A percentile compares a stretch with the other conserved stretches of the same genome.
Evolutionary conservation across 1,284 basidiomycete species (phyloP).

Genomic region (Salmacisia buchloeana): DNA sequence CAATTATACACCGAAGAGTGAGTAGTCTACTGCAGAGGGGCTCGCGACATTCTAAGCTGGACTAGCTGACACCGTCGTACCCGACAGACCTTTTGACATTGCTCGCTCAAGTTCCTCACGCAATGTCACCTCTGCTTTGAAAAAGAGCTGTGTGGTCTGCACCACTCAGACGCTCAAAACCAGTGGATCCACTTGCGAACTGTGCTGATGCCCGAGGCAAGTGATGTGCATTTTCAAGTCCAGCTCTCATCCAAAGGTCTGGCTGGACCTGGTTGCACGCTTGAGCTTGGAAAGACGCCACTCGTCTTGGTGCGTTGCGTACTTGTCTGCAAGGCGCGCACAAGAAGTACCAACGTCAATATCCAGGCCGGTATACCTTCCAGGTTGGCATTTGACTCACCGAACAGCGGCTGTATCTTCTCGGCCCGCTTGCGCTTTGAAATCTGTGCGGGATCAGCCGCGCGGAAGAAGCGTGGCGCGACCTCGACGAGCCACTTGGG

Average conservation of each 20-base stretch:
- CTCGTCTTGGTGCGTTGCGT: conserved; percentile 18
- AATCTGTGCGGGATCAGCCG: conserved; percentile 91
- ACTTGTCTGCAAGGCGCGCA: conserved; percentile 21
- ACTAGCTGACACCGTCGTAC: not conserved
- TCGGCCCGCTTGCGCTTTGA: conserved; percentile 94
- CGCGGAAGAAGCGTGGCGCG: conserved; percentile 94
- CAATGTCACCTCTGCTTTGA: not conserved
- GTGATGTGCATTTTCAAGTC: too few relatives aligned
- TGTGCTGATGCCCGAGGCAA: too few relatives aligned
- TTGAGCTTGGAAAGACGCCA: conserved; percentile 24
- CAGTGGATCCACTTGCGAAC: too few relatives aligned
- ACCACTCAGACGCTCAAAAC: too few relatives aligned
- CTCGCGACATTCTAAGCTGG: not conserved
- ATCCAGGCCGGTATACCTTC: conserved; percentile 61
- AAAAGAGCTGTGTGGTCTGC: too few relatives aligned
- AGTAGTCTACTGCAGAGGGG: not conserved
- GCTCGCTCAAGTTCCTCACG: not conserved
- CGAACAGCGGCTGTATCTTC: conserved; percentile 84
- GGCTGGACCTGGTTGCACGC: conserved; percentile 15
- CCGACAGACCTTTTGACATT: not conserved
- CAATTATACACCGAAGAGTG: conserved; percentile 8
- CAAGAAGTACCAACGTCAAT: conserved; percentile 6
- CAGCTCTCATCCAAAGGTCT: conserved; percentile 20
- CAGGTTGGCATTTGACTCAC: too few relatives aligned
- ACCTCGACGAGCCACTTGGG: conserved; percentile 99